Evolutionary conservation across 176 grass and related monocot species (phyloP), one percentile per base, ranked within the genome.

Genomic region (Aechmea fasciata): DNA sequence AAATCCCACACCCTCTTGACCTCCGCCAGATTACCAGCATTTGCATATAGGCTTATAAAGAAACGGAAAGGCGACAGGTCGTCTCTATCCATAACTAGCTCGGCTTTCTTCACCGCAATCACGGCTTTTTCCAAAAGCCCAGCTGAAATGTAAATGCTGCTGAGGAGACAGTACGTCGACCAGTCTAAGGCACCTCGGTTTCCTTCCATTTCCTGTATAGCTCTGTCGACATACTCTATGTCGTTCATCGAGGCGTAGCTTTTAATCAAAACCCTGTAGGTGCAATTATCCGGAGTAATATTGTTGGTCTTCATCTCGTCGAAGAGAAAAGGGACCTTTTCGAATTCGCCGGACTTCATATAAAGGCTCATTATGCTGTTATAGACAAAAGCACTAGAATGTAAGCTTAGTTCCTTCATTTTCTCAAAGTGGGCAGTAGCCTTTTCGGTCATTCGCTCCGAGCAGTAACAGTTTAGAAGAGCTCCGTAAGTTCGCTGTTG

Each of bases 121-220:
- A 23, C 18, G 52, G 49, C 68, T 70, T 70, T 70, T n/a, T 51
- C 48, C 14, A 70, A 70, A 13, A 70, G 49, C 9, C 47, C 68
- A 70, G 17, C 48, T 52, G 68, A 51, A 51, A 19, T 70, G 52
- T 70, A 70, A 19, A 70, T 50, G 10, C 10, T 11, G 23, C 49
- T 49, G 3, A 70, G 47, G 48, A 51, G 68, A 52, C 68, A 70
- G 24, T 70, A 70, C 52, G 68, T 70, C 11, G 48, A 50, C 15
- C 68, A 70, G 52, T 70, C 68, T 13, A 23, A 50, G 48, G 68
- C 68, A 70, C 68, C 68, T 51, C 15, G 17, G 24, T n/a, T 70
- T 68, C 14, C 47, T 50, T 51, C 68, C 47, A 70, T 11, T 70
- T 70, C 68, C 13, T 51, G 49, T 20, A 18, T 47, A 52, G 13